A percentile compares a stretch with the other conserved stretches of the same genome.
Conservation (phyloP, 495 filamentous ascomycete genomes). For the Entonaema liquescens region DNA sequence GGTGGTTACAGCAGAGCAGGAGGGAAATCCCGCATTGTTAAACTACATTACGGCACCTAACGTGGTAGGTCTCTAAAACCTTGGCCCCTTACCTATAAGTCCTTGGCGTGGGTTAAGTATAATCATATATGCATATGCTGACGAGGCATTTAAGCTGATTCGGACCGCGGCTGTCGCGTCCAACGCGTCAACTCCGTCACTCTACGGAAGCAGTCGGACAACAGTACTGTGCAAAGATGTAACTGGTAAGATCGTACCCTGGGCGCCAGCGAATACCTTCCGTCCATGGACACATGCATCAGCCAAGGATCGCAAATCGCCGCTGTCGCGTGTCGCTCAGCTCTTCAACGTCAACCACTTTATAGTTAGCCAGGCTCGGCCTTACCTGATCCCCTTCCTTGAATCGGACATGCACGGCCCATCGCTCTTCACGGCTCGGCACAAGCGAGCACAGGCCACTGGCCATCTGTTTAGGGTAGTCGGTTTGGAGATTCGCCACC, state of each 20-base stretch:
- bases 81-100: background rate
- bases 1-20: constrained; percentile 74
- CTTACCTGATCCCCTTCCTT: constrained; percentile 86
- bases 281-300: constrained; percentile 72
- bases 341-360: constrained; percentile 96
- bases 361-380: constrained; percentile 79
- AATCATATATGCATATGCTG: constrained; percentile 8
- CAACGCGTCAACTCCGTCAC: constrained; percentile 75
- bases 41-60: constrained; percentile 96
- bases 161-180: constrained; percentile 95
- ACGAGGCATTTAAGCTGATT: constrained; percentile 66
- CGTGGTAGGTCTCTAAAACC: constrained; percentile 69
- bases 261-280: constrained; percentile 75
- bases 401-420: constrained; percentile 82
- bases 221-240: constrained; percentile 85
- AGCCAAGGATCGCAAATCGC: constrained; percentile 79
- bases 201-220: constrained; percentile 67
- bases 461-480: constrained; percentile 74
- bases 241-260: constrained; percentile 80
- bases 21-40: constrained; percentile 83
- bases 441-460: constrained; percentile 63
- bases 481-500: constrained; percentile 80
- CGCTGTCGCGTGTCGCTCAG: constrained; percentile 82
- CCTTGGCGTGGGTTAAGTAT: background rate
- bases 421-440: constrained; percentile 65